phyloP scores from a whole-genome alignment of 805 yeast genomes.

The Candida easanensis region DNA sequence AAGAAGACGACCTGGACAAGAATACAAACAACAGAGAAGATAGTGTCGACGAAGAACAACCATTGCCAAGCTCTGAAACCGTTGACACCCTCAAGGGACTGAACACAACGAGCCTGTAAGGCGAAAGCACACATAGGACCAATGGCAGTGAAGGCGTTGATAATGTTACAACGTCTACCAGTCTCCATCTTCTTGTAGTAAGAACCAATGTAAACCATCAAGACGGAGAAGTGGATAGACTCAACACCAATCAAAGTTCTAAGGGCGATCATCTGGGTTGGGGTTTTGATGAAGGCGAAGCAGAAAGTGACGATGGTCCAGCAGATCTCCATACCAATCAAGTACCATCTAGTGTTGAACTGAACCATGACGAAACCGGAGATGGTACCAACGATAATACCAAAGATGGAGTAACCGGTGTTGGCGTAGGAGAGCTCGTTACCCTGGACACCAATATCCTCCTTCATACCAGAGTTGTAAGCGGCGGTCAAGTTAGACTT shows the following conservation, averaged over 20 bases:
- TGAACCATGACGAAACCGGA: slow-evolving; percentile 57
- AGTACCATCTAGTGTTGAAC: slow-evolving; percentile 49
- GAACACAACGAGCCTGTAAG: slow-evolving; percentile 49
- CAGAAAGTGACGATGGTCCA: slow-evolving; percentile 71
- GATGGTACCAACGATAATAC: slow-evolving; percentile 57
- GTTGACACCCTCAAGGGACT: slow-evolving; percentile 38
- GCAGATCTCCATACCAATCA: slow-evolving; percentile 7
- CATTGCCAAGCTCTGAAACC: slow-evolving; percentile 64
- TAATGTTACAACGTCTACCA: slow-evolving; percentile 58
- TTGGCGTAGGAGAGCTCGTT: slow-evolving; percentile 61
- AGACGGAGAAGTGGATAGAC: slow-evolving; percentile 62
- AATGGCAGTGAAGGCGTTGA: slow-evolving; percentile 59
- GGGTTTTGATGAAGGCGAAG: slow-evolving; percentile 46
- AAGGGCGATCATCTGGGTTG: slow-evolving; percentile 53
- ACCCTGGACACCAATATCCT: slow-evolving; percentile 52
- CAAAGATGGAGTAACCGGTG: slow-evolving; percentile 55
- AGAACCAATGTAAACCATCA: slow-evolving; percentile 57
- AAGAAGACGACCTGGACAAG: slow-evolving; percentile 16
- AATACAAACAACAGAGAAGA: slow-evolving; percentile 40
- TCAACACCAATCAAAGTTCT: slow-evolving; percentile 71
- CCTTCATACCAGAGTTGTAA: slow-evolving; percentile 61
- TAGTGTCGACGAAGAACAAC: slow-evolving; percentile 64
- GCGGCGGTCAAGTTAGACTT: slow-evolving; percentile 60
- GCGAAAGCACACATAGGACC: slow-evolving; percentile 60
- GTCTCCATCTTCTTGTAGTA: slow-evolving; percentile 58